Base-by-base conservation (phyloP, 2,329 filamentous ascomycete genomes). In the Aureobasidium vineae region DNA sequence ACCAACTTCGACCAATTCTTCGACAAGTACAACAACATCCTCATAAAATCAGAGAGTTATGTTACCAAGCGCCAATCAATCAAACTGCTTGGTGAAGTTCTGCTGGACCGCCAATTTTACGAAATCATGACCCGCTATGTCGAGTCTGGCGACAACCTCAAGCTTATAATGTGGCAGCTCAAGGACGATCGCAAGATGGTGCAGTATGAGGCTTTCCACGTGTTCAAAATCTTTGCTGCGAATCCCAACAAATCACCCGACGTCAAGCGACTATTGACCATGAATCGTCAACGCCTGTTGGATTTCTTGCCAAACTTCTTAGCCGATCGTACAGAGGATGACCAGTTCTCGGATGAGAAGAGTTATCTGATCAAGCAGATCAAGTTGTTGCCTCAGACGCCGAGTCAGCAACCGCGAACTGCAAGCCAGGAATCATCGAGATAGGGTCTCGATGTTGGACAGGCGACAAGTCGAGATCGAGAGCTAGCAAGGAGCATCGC, bases 141-240 rank as follows among this genome's bases (percentile, higher is more conserved):
- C 67, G 93, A 97, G 77, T 89, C 90, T 57, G 93, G 93, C 68
- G 94, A 98, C 76, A 93, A 99, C 75, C 85, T 99, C 72, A 99
- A 99, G 81, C 90, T 98, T 70, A 95, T 93, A 81, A 99, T 99
- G 95, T 98, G 96, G 77, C 83, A 99, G 68, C 82, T 99, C 68
- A 89, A 92, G 71, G 95, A 98, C 77, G 94, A 98, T 77, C 87
- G 94, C 72, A 95, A 96, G 78, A 99, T 99, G 93, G 95, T 99
- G 69, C 95, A 98, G 79, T 99, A 99, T 77, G 95, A 99, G 77
- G 95, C 93, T 8, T 99, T 99, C 77, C 95, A 99, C 76, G 94
- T 99, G 49, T 99, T 99, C 85, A 99, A 99, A 83, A 94, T 99
- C 69, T 99, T 99, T 78, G 95, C 98, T 64, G 95, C 95, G 68